Base-by-base conservation (phyloP, 140 eudicot genomes). In the Erigeron philadelphicus region DNA sequence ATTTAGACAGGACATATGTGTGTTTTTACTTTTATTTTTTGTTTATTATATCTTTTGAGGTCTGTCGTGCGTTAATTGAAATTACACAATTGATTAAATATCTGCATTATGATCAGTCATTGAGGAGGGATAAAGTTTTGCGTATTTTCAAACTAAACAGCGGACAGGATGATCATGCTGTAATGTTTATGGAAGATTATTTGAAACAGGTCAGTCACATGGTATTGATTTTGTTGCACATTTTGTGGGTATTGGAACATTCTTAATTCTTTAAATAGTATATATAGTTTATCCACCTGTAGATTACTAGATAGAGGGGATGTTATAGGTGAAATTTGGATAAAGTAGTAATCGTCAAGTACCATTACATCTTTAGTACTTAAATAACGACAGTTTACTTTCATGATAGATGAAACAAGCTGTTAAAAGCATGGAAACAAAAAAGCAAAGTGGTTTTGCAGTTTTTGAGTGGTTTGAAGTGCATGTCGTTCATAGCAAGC, bases 81-180 rank as follows among this genome's bases (percentile, higher is more conserved):
- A 18, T 67, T 18, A 38, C 40, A 17, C 12, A 19, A 17, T 46
- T 63, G 72, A n/a, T 80, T 56, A 71, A 40, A 40, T 21, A 25
- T 72, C 35, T 38, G 75, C 68, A 7, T 41, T 63, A 11, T 64
- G 71, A n/a, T 74, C 86, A 93, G 98, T 81, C 86, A 13, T 79
- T 89, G 47, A 84, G 81, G 75, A 86, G 95, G 84, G 98, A 91
- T 48, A 82, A 77, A 75, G 81, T 86, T 63, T 55, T 88, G 75
- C 92, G 96, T 19, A 72, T 88, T 66, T 91, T 91, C 78, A 91
- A 91, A 76, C 72, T 91, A 67, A 91, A 84, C 79, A 91, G 89
- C 38, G 98, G 98, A 59, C 96, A 91, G 71, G 98, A 91, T 78
- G 98, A 91, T 80, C 98, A 91, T 79, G 98, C 96, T 46, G 73